phyloP scores from a whole-genome alignment of 257 asterid species.

The Primulina tabacum region DNA sequence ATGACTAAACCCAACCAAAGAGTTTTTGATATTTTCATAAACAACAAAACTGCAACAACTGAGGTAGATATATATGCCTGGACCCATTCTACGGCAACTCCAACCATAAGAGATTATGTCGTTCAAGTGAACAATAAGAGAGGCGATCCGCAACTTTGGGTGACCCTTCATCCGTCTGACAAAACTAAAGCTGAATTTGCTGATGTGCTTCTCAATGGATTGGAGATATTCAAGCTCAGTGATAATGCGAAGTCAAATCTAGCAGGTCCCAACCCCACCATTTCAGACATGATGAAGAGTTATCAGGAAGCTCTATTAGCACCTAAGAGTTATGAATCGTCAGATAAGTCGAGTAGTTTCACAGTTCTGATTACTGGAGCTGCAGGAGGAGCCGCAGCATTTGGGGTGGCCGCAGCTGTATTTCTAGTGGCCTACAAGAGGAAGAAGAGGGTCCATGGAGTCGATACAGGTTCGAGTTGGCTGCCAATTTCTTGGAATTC shows the following conservation, averaged over 20 bases:
- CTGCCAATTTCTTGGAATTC: slow-evolving; percentile 74
- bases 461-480: slow-evolving; percentile 59
- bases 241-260: slow-evolving; percentile 42
- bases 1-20: slow-evolving; percentile 54
- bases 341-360: slow-evolving; percentile 14
- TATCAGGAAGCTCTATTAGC: slow-evolving; percentile 33
- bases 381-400: slow-evolving; percentile 77
- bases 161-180: slow-evolving; percentile 50
- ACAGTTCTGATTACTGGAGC: slow-evolving; percentile 55
- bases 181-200: slow-evolving; percentile 29
- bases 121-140: slow-evolving; percentile 35
- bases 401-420: slow-evolving; percentile 64
- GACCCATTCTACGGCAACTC: slow-evolving; percentile 38
- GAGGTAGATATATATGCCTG: slow-evolving; percentile 41
- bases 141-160: slow-evolving; percentile 43
- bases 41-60: slow-evolving; percentile 53
- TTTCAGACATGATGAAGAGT: slow-evolving; percentile 74
- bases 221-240: slow-evolving; percentile 80
- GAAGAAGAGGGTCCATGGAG: slow-evolving; percentile 36
- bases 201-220: slow-evolving; percentile 72
- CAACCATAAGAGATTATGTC: slow-evolving; percentile 52
- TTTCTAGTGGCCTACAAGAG: slow-evolving; percentile 42
- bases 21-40: slow-evolving; percentile 56
- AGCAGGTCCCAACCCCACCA: slow-evolving; percentile 77
- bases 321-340: slow-evolving; percentile 27